Evolutionary conservation across 2,329 filamentous ascomycete genomes (phyloP), one percentile per base, ranked within the genome.

Genomic region (Onygena corvina): DNA sequence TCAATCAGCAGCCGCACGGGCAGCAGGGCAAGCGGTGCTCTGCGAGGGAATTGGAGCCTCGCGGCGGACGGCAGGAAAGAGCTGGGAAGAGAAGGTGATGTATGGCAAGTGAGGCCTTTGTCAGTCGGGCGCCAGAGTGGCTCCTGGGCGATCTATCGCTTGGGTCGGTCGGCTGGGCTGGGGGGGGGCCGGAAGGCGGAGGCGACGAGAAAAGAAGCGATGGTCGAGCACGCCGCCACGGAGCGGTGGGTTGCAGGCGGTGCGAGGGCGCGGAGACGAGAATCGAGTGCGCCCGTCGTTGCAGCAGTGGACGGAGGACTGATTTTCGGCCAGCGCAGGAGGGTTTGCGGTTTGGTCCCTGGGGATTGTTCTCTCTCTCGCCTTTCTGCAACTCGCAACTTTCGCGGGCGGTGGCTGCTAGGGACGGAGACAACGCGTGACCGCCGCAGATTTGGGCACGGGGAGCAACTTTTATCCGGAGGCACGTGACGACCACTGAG

Each of bases 381-480:
- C n/a, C 16, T 23, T 20, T n/a, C 20, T 46, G n/a, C 25, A 46
- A 42, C 38, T 42, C 27, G 38, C 38, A 23, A 25, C 38, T 40
- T 38, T 48, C 29, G 48, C 49, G 45, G 25, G 31, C 14, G 48
- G 52, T 36, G 53, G 48, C 48, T 48, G 42, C 33, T 46, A 40
- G 45, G 49, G 54, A 51, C 52, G 46, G 16, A 47, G 40, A 23
- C 25, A 50, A 54, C 54, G 50, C 54, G 31, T 18, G 36, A 27
- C 14, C n/a, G 3, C 11, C 18, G 54, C 46, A 56, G 8, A 42
- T 50, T 46, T 44, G 16, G 50, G 40, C 54, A 56, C 54, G 50
- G 34, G 48, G n/a, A 51, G 35, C 52, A 27, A 23, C 46, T 36
- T 16, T 42, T 42, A 42, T 42, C 38, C 38, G 38, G 8, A 12